Percentiles rank a stretch among this genome's conserved stretches.
These are phyloP conservation scores for Alternaria ventricosa DNA, from an alignment of 2,329 filamentous ascomycete species.

Conservation along the genomic window DNA sequence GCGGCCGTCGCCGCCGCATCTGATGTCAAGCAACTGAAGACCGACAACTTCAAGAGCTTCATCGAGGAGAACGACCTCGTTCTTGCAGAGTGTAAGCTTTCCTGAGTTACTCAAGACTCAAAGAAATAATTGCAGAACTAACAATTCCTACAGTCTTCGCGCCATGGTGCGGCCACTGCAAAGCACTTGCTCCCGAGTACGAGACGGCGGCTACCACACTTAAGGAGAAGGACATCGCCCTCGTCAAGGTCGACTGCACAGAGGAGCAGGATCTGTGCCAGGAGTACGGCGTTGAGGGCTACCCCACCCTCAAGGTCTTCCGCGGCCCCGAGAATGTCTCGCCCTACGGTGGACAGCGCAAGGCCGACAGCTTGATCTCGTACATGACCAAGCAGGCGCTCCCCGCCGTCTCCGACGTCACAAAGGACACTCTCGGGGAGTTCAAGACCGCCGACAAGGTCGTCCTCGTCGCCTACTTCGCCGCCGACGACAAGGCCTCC, in stretches of 20 bases:
- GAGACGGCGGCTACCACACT: conserved; percentile 83
- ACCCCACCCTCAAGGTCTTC: conserved; percentile 99
- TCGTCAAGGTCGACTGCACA: conserved; percentile 93
- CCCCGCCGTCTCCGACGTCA: conserved; percentile 85
- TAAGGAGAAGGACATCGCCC: conserved; percentile 85
- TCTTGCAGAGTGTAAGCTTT: conserved; percentile 84
- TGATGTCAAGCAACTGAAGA: conserved; percentile 84
- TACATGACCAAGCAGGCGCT: conserved; percentile 99
- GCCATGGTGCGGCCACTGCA: conserved; percentile 98
- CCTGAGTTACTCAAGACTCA: neutral
- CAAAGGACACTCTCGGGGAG: conserved; percentile 83
- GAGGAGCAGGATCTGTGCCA: conserved; percentile 92
- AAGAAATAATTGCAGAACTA: conserved; percentile 37
- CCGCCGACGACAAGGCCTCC: conserved; percentile 78
- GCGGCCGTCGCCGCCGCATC: conserved; percentile 70
- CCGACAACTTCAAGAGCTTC: conserved; percentile 86
- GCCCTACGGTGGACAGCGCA: conserved; percentile 88
- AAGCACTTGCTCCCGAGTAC: conserved; percentile 93
- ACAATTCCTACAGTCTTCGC: conserved; percentile 74
- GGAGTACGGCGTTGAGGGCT: conserved; percentile 89
- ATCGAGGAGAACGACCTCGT: conserved; percentile 86
- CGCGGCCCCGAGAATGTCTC: conserved; percentile 80
- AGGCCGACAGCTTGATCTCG: conserved; percentile 76
- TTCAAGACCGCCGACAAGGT: conserved; percentile 99
- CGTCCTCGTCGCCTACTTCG: conserved; percentile 88